Evolutionary conservation across 2,329 filamentous ascomycete species (phyloP), one percentile per base, ranked within the genome.

Genomic region (Pseudogymnoascus sp.): DNA sequence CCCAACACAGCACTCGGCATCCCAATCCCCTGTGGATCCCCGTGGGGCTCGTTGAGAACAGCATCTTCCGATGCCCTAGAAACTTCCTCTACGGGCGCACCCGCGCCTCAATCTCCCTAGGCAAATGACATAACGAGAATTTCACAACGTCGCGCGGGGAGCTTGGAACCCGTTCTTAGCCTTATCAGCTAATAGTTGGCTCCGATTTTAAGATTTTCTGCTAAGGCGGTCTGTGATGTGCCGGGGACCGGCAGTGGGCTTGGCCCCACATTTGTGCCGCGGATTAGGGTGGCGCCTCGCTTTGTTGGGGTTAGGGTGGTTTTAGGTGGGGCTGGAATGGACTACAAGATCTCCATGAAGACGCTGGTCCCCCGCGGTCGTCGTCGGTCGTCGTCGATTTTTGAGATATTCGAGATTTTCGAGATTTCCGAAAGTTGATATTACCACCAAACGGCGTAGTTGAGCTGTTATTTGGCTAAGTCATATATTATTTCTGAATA

Each of bases 271-370:
- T 21, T 57, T n/a, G 35, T n/a, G 26, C 9, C 23, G 47, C 17
- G 47, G 15, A 15, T 4, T 13, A 33, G 4, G 17, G 50, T 35
- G 50, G 50, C 50, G 50, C 50, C n/a, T 19, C 6, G 50, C 50
- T 28, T 21, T 33, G 2, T 57, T 33, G 17, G 50, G 50, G 2
- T 33, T 57, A 21, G 28, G 17, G 50, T 3, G 2, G 2, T 4
- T 21, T 57, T 8, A 13, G 4, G 7, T 57, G 28, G 50, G 50
- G n/a, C n/a, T n/a, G n/a, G n/a, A n/a, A n/a, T 21, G 17, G 26
- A 33, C 50, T 57, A 57, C 50, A 19, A 35, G 50, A 57, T 57
- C 50, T 57, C 50, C 50, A 57, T 57, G 50, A 57, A 33, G 50
- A 21, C 28, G 50, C 50, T 35, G 50, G 50, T 33, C 28, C 50